phyloP scores from a whole-genome alignment of 371 early-diverging fungal genomes.

The Mucor racemosus region DNA sequence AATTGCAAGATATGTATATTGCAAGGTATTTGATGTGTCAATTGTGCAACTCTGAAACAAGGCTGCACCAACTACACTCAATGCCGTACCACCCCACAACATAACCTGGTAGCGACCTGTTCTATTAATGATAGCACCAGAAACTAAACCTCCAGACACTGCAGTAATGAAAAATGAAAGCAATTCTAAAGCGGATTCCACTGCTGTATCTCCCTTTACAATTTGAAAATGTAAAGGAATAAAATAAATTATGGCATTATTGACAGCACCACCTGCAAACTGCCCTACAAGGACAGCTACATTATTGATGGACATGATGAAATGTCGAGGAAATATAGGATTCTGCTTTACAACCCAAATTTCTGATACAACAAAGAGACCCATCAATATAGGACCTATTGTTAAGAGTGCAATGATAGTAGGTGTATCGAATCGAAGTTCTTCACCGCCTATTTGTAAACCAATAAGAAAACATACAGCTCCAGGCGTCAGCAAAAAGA shows the following conservation, averaged over 20 bases:
- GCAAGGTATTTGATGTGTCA: slow-evolving; percentile 31
- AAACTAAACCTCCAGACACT: slow-evolving; percentile 51
- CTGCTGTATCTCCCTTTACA: slow-evolving; percentile 57
- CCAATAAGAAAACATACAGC: slow-evolving; percentile 61
- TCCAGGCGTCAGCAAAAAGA: slow-evolving; percentile 40
- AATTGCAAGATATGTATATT: slow-evolving; percentile 50
- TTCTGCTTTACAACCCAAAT: slow-evolving; percentile 45
- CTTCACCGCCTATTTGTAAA: slow-evolving; percentile 64
- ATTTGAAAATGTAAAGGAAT: slow-evolving; percentile 65
- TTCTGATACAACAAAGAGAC: slow-evolving; percentile 37
- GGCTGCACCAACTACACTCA: slow-evolving; percentile 52
- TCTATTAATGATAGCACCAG: slow-evolving; percentile 53
- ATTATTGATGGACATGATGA: slow-evolving; percentile 38
- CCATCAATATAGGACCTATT: slow-evolving; percentile 28
- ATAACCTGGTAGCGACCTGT: slow-evolving; percentile 36
- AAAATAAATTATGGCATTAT: slow-evolving; percentile 55
- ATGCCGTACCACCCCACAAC: slow-evolving; percentile 53
- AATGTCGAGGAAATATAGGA: slow-evolving; percentile 58
- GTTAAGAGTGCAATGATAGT: neutral
- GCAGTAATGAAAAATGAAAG: slow-evolving; percentile 68
- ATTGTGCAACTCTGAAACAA: slow-evolving; percentile 53
- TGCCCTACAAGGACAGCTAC: slow-evolving; percentile 47
- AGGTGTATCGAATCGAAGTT: neutral
- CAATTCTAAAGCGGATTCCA: slow-evolving; percentile 63
- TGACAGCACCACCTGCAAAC: slow-evolving; percentile 36